Conservation (phyloP, 1,284 basidiomycete genomes). For the Anthracocystis walkeri region DNA sequence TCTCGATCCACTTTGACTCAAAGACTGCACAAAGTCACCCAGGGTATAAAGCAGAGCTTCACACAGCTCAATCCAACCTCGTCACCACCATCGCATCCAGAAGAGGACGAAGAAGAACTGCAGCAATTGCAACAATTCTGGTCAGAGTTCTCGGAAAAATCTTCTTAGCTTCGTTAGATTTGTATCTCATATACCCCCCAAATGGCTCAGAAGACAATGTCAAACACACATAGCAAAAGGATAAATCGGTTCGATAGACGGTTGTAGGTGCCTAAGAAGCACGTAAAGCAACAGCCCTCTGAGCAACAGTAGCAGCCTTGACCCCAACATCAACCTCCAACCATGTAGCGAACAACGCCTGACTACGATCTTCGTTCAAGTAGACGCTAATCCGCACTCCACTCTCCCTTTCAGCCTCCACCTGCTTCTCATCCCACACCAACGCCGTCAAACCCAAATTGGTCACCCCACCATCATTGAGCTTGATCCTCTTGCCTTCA, state of each 20-base stretch:
- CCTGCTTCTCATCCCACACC: conserved; percentile 43
- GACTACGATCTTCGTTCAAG: conserved; percentile 87
- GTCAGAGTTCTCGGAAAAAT: conserved; percentile 17
- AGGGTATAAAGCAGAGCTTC: conserved; percentile 29
- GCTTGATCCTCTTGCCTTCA: conserved; percentile 25
- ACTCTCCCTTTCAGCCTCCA: not conserved
- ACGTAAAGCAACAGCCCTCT: conserved; percentile 65
- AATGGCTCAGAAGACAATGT: not conserved
- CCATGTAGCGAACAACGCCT: conserved; percentile 87
- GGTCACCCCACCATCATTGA: conserved; percentile 57
- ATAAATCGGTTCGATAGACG: not conserved
- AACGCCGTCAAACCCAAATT: conserved; percentile 54
- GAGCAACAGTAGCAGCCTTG: conserved; percentile 42
- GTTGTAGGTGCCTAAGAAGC: conserved; percentile 30
- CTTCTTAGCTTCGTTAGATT: not conserved
- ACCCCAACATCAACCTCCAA: conserved; percentile 77
- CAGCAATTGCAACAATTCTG: conserved; percentile 27
- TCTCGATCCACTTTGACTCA: conserved; percentile 19
- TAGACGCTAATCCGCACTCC: conserved; percentile 81
- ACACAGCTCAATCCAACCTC: conserved; percentile 5
- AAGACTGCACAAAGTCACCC: conserved; percentile 27
- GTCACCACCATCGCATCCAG: not conserved
- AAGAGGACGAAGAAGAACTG: conserved; percentile 23
- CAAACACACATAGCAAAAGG: not conserved
- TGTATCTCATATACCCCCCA: conserved; percentile 14